A percentile compares a stretch with the other conserved stretches of the same genome.
Evolutionary conservation across 1,139 yeast species (phyloP).

Genomic region (Taphrina sp.): DNA sequence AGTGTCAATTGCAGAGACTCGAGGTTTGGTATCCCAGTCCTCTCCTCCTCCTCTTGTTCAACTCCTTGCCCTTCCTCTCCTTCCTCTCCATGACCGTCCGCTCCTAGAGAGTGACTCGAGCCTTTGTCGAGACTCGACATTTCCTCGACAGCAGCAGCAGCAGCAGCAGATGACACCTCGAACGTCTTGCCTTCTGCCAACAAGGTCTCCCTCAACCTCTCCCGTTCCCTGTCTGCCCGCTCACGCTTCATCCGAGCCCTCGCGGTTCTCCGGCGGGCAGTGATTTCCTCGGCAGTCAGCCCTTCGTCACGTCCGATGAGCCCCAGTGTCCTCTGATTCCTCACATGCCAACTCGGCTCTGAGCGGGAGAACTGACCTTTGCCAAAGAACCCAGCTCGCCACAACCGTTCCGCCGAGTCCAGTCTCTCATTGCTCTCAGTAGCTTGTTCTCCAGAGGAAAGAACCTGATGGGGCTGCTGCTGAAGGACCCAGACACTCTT

Average conservation of each 20-base stretch:
- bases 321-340: conserved; percentile 59
- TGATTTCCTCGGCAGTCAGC: conserved; percentile 68
- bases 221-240: conserved; percentile 46
- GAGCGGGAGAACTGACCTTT: conserved; percentile 86
- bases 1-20: conserved; percentile 76
- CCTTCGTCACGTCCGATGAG: conserved; percentile 45
- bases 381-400: conserved; percentile 92
- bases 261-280: conserved; percentile 68
- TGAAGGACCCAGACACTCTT: conserved; percentile 49
- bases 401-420: conserved; percentile 63
- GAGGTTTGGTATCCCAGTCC: conserved; percentile 46
- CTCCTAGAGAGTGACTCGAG: too few relatives aligned
- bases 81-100: not conserved
- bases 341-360: conserved; percentile 81
- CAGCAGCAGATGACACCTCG: not conserved
- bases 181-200: conserved; percentile 36
- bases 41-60: conserved; percentile 35
- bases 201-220: conserved; percentile 40
- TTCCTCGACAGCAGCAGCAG: not conserved
- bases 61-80: conserved; percentile 19
- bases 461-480: too few relatives aligned
- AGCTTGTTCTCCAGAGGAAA: conserved; percentile 46
- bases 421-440: too few relatives aligned
- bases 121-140: not conserved
- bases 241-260: conserved; percentile 69